Percentiles rank a stretch among this genome's conserved stretches.
Conservation (phyloP, 352 stramenopile genomes). For the Phytophthora nicotianae region DNA sequence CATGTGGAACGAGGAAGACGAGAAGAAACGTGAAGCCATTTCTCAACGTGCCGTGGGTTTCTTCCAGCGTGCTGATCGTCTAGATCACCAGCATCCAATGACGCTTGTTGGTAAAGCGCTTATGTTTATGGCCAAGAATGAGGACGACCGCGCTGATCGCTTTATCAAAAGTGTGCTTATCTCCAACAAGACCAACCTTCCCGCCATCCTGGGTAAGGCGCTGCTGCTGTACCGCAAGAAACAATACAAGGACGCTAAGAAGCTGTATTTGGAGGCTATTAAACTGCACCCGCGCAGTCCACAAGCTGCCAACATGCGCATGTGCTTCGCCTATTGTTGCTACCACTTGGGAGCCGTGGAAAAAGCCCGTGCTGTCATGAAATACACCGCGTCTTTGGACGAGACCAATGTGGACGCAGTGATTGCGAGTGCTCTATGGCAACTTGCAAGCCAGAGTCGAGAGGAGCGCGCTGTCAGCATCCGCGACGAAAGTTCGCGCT, state of each 20-base stretch:
- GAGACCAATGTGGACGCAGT: slow-evolving; percentile 95
- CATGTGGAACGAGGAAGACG: slow-evolving; percentile 91
- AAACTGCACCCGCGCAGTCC: slow-evolving; percentile 91
- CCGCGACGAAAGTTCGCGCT: slow-evolving; percentile 87
- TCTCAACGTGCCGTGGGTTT: slow-evolving; percentile 82
- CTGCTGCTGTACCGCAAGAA: slow-evolving; percentile 89
- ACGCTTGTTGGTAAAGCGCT: slow-evolving; percentile 92
- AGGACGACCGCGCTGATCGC: slow-evolving; percentile 90
- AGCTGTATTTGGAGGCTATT: slow-evolving; percentile 95
- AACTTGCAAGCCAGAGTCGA: slow-evolving; percentile 80
- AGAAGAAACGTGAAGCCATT: slow-evolving; percentile 84
- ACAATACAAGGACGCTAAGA: slow-evolving; percentile 90
- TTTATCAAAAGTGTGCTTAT: slow-evolving; percentile 93
- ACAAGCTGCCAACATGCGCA: slow-evolving; percentile 91
- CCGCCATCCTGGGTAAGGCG: slow-evolving; percentile 85
- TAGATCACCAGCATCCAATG: slow-evolving; percentile 90
- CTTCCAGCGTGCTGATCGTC: slow-evolving; percentile 86
- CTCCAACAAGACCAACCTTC: slow-evolving; percentile 87
- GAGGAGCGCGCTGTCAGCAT: slow-evolving; percentile 81
- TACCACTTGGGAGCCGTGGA: slow-evolving; percentile 93
- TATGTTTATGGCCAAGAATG: slow-evolving; percentile 93
- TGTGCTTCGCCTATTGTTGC: slow-evolving; percentile 96
- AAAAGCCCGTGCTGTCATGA: slow-evolving; percentile 86
- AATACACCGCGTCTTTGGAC: slow-evolving; percentile 82
- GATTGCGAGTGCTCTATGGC: slow-evolving; percentile 93